A percentile compares a stretch with the other conserved stretches of the same genome.
phyloP scores from a whole-genome alignment of 345 rosid species.

The Xanthoceras sorbifolium region DNA sequence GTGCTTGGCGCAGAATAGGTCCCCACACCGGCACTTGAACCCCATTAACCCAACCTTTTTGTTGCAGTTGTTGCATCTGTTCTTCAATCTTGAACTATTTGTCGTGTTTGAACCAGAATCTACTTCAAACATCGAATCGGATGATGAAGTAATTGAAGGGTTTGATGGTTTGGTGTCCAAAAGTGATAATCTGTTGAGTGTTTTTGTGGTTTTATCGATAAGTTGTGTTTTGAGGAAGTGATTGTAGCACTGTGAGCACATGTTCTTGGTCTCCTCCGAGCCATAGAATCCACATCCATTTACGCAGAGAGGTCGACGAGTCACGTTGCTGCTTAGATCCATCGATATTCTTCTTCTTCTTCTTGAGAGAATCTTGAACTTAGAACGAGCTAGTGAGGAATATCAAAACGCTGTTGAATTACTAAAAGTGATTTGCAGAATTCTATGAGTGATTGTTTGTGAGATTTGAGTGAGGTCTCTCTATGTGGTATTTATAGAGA shows the following conservation, averaged over 20 bases:
- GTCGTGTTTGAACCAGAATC: not conserved
- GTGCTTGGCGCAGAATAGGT: slow-evolving; percentile 22
- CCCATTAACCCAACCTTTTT: slow-evolving; percentile 46
- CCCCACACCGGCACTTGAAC: slow-evolving; percentile 39
- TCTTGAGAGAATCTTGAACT: too few relatives aligned
- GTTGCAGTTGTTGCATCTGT: slow-evolving; percentile 37
- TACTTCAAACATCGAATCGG: too few relatives aligned
- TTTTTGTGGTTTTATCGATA: not conserved
- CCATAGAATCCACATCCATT: slow-evolving; percentile 36
- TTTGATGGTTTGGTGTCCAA: not conserved
- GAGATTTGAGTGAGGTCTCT: too few relatives aligned
- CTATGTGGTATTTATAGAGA: too few relatives aligned
- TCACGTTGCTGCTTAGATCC: too few relatives aligned
- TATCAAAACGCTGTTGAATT: too few relatives aligned
- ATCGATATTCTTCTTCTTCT: too few relatives aligned
- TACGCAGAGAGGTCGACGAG: slow-evolving; percentile 15
- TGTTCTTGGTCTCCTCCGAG: slow-evolving; percentile 15
- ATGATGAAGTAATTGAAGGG: not conserved
- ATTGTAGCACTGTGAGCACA: slow-evolving; percentile 39
- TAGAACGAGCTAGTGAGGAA: too few relatives aligned
- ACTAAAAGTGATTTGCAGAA: too few relatives aligned
- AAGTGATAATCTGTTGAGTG: not conserved
- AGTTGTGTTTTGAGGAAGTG: slow-evolving; percentile 14
- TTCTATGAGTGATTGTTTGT: too few relatives aligned
- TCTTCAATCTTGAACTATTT: not conserved